These are phyloP conservation scores for Rutstroemia sp. DNA, from an alignment of 2,329 filamentous ascomycete species.

Conservation along the genomic window DNA sequence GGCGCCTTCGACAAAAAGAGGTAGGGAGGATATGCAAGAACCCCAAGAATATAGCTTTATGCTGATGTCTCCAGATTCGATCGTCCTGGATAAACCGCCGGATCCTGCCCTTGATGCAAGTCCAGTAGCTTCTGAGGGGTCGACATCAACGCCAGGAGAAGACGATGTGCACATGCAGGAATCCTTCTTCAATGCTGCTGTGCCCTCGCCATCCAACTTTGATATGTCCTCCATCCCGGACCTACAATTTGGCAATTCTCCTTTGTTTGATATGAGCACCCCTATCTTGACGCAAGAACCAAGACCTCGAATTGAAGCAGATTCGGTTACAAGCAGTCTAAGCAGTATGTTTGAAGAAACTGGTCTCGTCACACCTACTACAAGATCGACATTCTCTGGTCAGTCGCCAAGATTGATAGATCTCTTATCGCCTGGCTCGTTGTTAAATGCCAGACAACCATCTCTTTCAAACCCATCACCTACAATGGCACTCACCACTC, in stretches of 20 bases:
- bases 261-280: slow-evolving; percentile 28
- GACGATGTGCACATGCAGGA: slow-evolving; percentile 25
- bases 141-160: slow-evolving; percentile 19
- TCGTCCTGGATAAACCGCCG: slow-evolving; percentile 16
- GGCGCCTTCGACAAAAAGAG: slow-evolving; percentile 16
- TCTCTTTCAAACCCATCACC: slow-evolving; percentile 13
- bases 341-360: slow-evolving; percentile 32
- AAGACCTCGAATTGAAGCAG: slow-evolving; percentile 28
- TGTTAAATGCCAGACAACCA: slow-evolving; percentile 32
- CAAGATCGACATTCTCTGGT: slow-evolving; percentile 31
- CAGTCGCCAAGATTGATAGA: slow-evolving; percentile 41
- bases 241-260: slow-evolving; percentile 21
- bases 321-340: slow-evolving; percentile 30
- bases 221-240: slow-evolving; percentile 14
- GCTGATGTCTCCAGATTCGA: slow-evolving; percentile 22
- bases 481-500: slow-evolving; percentile 15
- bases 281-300: slow-evolving; percentile 24
- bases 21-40: slow-evolving; percentile 11
- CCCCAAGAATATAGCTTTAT: not conserved
- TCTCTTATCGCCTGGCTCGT: slow-evolving; percentile 40
- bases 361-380: slow-evolving; percentile 24
- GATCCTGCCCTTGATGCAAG: slow-evolving; percentile 14
- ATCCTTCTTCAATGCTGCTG: slow-evolving; percentile 24
- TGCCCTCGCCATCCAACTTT: slow-evolving; percentile 18
- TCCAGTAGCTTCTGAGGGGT: slow-evolving; percentile 20